phyloP scores from a whole-genome alignment of 73 alveolate species.

The Breviolum minutum region DNA sequence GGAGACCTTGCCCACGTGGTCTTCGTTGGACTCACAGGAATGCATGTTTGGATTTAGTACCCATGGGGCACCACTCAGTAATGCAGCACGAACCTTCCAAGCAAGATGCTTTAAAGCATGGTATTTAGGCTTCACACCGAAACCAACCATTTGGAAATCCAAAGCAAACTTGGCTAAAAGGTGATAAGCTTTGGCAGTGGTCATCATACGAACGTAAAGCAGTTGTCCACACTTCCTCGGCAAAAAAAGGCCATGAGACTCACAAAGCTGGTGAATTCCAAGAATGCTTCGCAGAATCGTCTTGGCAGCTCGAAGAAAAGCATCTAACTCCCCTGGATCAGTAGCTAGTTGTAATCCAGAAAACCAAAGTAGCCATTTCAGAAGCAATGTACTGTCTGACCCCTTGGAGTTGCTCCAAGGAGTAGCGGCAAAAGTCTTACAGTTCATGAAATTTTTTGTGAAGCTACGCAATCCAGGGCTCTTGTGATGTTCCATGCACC shows the following conservation, averaged over 20 bases:
- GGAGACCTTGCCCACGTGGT: neutral
- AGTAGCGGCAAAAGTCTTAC: neutral
- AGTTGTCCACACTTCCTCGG: neutral
- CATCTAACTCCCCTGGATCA: neutral
- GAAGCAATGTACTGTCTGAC: neutral
- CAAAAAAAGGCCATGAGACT: conserved; percentile 2
- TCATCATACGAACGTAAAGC: neutral
- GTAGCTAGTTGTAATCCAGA: neutral
- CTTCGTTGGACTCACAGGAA: neutral
- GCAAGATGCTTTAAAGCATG: neutral
- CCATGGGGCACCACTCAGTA: neutral
- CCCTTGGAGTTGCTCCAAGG: conserved; percentile 31
- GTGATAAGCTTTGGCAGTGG: neutral
- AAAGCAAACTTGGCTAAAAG: neutral
- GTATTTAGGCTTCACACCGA: neutral
- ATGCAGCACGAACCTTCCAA: neutral
- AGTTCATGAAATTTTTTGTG: neutral
- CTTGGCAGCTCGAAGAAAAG: neutral
- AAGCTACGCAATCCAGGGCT: neutral
- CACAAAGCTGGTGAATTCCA: neutral
- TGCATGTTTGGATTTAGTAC: neutral
- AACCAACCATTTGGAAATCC: neutral
- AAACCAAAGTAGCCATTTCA: neutral
- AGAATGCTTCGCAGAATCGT: neutral
- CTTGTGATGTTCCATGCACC: neutral